Evolutionary conservation across 1,284 basidiomycete species (phyloP), one percentile per base, ranked within the genome.

Genomic region (Phenoliferia sp.): DNA sequence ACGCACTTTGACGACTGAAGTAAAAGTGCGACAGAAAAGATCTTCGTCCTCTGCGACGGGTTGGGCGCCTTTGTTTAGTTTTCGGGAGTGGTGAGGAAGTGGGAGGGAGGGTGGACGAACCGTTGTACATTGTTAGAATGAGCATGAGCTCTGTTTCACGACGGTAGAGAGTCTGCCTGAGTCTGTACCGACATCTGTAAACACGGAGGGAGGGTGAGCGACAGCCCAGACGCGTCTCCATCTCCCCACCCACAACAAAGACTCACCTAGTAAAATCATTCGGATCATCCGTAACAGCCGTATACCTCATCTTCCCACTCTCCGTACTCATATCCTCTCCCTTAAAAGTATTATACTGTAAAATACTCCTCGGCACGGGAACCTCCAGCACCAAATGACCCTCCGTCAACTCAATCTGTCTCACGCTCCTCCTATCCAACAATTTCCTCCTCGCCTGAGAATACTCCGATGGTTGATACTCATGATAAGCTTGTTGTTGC

Each of bases 1-100:
- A n/a, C n/a, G n/a, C n/a, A n/a, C n/a, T n/a, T n/a, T 91, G 81
- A 95, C 90, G 17, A 95, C 88, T 65, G 92, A 91, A 73, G 92
- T 88, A 90, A 95, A 93, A 0, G 92, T 91, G 58, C 91, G 81
- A 73, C 75, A 88, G 65, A 94, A 89, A 9, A 90, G 81, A 67
- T 84, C 81, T 75, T 89, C 88, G 75, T 89, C 88, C 32, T 58
- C 55, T 57, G 55, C 31, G 29, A 33, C 12, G 15, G 9, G 7
- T 33, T 17, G 15, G 10, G 17, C 3, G 29, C 17, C 55, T 55
- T 19, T 50, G 50, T 19, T 15, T 2, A 5, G 16, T 10, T 2
- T 26, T 44, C 48, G 7, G 10, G 48, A 9, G 48, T 1, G 19
- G 31, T 22, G 31, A 22, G 60, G 5, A 26, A 17, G 19, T 7